Evolutionary conservation across 208 protist species (phyloP).

Genomic region (Acanthamoeba sp.): DNA sequence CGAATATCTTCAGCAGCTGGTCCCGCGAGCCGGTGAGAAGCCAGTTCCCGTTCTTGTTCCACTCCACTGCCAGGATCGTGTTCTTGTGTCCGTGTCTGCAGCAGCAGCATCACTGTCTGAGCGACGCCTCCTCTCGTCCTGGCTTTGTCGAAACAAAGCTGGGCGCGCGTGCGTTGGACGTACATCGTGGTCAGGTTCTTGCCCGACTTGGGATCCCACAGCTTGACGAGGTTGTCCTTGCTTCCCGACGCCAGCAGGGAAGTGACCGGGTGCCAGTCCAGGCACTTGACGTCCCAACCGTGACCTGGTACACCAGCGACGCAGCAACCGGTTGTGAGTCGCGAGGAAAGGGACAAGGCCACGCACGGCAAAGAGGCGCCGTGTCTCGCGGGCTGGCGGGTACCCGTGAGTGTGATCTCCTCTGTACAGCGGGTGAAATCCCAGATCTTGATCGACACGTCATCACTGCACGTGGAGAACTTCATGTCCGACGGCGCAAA

Average conservation of each 20-base stretch:
- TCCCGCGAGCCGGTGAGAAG: conserved; percentile 89
- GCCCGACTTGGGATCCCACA: conserved; percentile 91
- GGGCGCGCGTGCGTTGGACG: neutral
- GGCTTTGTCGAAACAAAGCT: too few relatives aligned
- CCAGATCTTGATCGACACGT: conserved; percentile 89
- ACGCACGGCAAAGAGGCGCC: too few relatives aligned
- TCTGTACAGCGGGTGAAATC: conserved; percentile 85
- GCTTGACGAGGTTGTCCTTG: conserved; percentile 92
- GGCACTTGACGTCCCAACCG: conserved; percentile 92
- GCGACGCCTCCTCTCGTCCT: too few relatives aligned
- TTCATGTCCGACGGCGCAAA: conserved; percentile 91
- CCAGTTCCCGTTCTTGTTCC: conserved; percentile 92
- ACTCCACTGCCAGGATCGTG: conserved; percentile 87
- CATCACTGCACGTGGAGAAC: conserved; percentile 91
- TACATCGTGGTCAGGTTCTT: conserved; percentile 87
- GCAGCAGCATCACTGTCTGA: neutral
- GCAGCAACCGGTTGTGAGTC: too few relatives aligned
- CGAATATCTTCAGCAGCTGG: conserved; percentile 90
- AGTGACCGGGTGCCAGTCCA: conserved; percentile 93
- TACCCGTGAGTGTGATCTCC: conserved; percentile 77
- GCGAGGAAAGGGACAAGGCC: neutral
- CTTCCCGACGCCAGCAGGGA: conserved; percentile 89
- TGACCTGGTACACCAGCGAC: conserved; percentile 84
- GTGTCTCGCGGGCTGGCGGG: neutral
- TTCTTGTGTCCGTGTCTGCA: conserved; percentile 89